Evolutionary conservation across 768 basidiomycete genomes (phyloP).

Genomic region (Lactarius sp.): DNA sequence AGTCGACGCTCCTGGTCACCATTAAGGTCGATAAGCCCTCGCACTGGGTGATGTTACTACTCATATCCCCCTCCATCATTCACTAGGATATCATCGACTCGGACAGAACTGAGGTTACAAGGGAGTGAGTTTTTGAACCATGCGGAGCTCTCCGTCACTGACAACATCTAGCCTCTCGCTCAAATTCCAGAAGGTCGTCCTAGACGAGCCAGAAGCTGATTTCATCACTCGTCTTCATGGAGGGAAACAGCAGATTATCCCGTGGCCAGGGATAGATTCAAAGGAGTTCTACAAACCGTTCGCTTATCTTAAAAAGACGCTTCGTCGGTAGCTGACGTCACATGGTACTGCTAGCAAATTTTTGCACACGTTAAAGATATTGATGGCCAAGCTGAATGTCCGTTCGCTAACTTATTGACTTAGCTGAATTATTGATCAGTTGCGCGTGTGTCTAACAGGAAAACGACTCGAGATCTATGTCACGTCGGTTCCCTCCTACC

Average conservation of each 20-base stretch:
- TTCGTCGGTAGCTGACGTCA: constrained; percentile 47
- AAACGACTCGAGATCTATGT: constrained; percentile 44
- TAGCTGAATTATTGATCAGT: not conserved
- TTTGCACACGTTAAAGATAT: constrained; percentile 38
- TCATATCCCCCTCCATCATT: not conserved
- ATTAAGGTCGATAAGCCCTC: constrained; percentile 44
- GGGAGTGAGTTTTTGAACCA: constrained; percentile 41
- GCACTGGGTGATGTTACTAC: too few relatives aligned
- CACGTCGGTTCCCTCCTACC: not conserved
- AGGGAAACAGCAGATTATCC: constrained; percentile 51
- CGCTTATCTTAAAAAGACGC: constrained; percentile 19
- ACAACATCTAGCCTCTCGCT: constrained; percentile 22
- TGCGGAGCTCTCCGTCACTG: not conserved
- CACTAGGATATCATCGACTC: too few relatives aligned
- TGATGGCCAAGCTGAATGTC: constrained; percentile 29
- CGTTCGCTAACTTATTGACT: not conserved
- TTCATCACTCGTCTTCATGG: constrained; percentile 59
- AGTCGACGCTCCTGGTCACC: constrained; percentile 54
- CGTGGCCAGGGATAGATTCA: constrained; percentile 64
- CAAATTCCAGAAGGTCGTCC: constrained; percentile 57
- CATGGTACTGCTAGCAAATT: constrained; percentile 57
- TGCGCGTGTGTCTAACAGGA: constrained; percentile 35
- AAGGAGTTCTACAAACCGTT: constrained; percentile 54
- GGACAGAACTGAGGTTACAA: constrained; percentile 52
- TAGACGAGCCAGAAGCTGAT: constrained; percentile 54